Evolutionary conservation across 2,329 filamentous ascomycete genomes (phyloP), one percentile per base, ranked within the genome.

Genomic region (Xylariales sp.): DNA sequence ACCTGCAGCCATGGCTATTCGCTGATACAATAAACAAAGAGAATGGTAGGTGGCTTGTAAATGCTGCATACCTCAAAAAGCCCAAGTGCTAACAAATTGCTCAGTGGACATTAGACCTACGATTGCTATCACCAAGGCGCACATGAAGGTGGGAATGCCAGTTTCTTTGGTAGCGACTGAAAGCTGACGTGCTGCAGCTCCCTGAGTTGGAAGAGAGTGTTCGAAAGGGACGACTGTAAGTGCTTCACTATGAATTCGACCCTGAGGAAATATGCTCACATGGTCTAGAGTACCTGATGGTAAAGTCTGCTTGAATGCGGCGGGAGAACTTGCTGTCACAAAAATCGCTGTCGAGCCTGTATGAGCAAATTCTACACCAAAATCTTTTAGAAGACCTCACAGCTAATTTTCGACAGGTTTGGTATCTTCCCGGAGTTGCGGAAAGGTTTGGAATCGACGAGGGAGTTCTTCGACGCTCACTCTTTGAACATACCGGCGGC

Each of bases 301-400:
- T 36, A 93, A 90, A 56, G 88, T 97, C 30, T 91, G 89, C 55
- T 62, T 97, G 37, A 95, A 95, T 55, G 73, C 80, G n/a, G 66
- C 69, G 3, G 93, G 93, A 39, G 93, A 97, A 59, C 72, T 97
- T 25, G 85, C 85, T 21, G 93, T 97, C 5, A 97, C 93, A 33
- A 98, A 98, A 60, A 88, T 97, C 47, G 93, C 93, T 4, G 93
- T 96, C 15, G 93, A 98, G 62, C 93, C 93, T 17, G 91, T 88
- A 47, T 69, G 78, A n/a, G n/a, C n/a, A n/a, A n/a, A n/a, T n/a
- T n/a, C n/a, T n/a, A n/a, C n/a, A n/a, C n/a, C n/a, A n/a, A n/a
- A n/a, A n/a, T n/a, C n/a, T n/a, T n/a, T n/a, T n/a, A n/a, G n/a
- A n/a, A n/a, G n/a, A n/a, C n/a, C n/a, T n/a, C n/a, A n/a, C n/a